These are phyloP conservation scores for Clohesyomyces aquaticus DNA, from an alignment of 495 filamentous ascomycete genomes.

Conservation along the genomic window DNA sequence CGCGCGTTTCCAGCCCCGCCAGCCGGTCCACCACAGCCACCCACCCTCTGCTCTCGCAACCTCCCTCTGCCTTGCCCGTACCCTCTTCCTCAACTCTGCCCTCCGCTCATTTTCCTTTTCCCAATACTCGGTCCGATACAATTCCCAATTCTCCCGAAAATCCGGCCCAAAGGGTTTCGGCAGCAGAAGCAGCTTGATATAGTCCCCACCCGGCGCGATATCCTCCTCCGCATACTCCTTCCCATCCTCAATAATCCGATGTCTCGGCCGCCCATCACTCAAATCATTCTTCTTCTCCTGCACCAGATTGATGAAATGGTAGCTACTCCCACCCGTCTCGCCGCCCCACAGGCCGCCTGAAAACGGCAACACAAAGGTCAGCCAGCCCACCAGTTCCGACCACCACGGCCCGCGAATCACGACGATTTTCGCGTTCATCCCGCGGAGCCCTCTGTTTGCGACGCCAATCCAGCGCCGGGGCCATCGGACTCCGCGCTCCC, in stretches of 20 bases:
- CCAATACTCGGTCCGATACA: constrained; percentile 93
- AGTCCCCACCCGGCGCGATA: constrained; percentile 83
- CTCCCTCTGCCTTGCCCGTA: constrained; percentile 66
- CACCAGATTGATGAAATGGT: constrained; percentile 38
- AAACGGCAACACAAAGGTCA: constrained; percentile 77
- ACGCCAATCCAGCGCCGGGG: constrained; percentile 86
- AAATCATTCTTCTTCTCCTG: constrained; percentile 32
- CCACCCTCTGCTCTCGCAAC: constrained; percentile 69
- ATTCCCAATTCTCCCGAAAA: constrained; percentile 97
- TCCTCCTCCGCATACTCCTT: constrained; percentile 66
- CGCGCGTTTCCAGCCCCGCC: constrained; percentile 58
- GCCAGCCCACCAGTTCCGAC: constrained; percentile 69
- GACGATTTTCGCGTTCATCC: constrained; percentile 94
- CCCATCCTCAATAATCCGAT: constrained; percentile 29
- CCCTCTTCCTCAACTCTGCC: constrained; percentile 66
- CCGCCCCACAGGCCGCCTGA: constrained; percentile 28
- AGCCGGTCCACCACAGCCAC: constrained; percentile 81
- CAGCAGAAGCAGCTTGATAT: constrained; percentile 84
- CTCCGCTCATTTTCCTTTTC: constrained; percentile 93
- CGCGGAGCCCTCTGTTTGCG: constrained; percentile 84
- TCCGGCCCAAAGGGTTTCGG: constrained; percentile 94
- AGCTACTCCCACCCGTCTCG: constrained; percentile 28
- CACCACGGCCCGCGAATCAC: constrained; percentile 82
- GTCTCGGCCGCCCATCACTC: constrained; percentile 19
- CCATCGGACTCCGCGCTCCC: constrained; percentile 93